Conservation (phyloP, 2,329 filamentous ascomycete species). For the Cadophora luteo-olivacea region DNA sequence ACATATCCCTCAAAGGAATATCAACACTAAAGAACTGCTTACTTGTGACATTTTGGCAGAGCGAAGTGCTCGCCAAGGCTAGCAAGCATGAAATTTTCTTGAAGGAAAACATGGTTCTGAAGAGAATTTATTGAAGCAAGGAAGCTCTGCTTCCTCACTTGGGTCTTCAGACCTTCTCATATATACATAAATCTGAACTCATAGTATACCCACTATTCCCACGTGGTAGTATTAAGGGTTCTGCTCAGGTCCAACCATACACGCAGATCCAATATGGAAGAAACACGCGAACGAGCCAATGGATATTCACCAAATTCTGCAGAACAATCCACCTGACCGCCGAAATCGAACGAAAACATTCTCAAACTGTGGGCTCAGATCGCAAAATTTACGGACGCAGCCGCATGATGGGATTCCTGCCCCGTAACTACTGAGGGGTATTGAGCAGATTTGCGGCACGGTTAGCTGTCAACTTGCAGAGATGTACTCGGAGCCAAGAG, state of each 20-base stretch:
- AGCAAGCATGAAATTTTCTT: background rate
- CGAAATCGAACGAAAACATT: background rate
- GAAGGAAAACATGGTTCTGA: background rate
- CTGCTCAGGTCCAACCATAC: background rate
- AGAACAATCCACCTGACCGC: background rate
- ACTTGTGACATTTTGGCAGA: background rate
- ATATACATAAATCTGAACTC: background rate
- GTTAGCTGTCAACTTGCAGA: background rate
- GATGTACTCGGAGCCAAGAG: background rate
- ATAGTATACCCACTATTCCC: background rate
- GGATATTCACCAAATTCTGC: background rate
- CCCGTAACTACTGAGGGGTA: background rate
- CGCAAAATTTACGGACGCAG: background rate
- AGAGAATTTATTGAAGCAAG: background rate
- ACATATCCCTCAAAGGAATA: too few relatives aligned
- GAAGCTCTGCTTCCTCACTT: background rate
- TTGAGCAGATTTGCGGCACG: slow-evolving; percentile 7
- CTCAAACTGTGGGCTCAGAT: background rate
- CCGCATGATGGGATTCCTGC: background rate
- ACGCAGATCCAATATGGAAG: slow-evolving; percentile 9
- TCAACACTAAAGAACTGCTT: background rate
- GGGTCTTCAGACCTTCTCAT: background rate
- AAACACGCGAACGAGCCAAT: slow-evolving; percentile 4
- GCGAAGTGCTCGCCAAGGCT: background rate
- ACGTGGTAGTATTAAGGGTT: background rate